Evolutionary conservation across 2,329 filamentous ascomycete species (phyloP), one percentile per base, ranked within the genome.

Genomic region (Keithomyces neogunnii): DNA sequence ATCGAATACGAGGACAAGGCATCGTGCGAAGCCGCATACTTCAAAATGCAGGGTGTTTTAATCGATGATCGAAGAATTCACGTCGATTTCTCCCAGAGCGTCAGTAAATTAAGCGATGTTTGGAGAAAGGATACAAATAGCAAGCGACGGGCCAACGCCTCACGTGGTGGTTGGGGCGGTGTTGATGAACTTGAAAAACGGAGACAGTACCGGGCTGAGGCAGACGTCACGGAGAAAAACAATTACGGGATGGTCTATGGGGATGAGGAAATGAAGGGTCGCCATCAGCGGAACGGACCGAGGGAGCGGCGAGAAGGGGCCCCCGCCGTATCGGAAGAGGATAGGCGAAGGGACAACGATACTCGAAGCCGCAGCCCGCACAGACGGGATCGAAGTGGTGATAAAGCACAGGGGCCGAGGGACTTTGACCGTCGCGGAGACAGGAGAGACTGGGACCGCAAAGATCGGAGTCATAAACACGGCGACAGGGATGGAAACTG

Each of bases 51-150:
- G 67, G 89, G 86, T 2, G 92, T 97, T 2, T 73, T 99, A 51
- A 97, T 99, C 57, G 93, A 99, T 62, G 93, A 99, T 61, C 88
- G 96, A 57, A 85, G 93, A 42, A 99, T 99, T 56, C 93, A 99
- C 64, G 93, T 99, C 51, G 93, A 99, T 70, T 99, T 99, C 69
- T 96, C 91, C 9, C 93, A 99, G 72, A 96, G 89, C 65, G 93
- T 91, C 55, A 81, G 84, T 55, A 92, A 89, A 64, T 72, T 99
- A 6, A 93, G 89, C 45, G 89, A 95, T 56, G 84, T 85, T 13
- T 99, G 93, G 93, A 81, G 93, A 55, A 86, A 82, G 54, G 85
- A 85, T 42, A 89, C 91, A 26, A 95, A 95, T 63, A 80, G 78
- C 40, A 96, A 95, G 72, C 80, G 92, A 45, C 72, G 73, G 68